Evolutionary conservation across 441 rosid species (phyloP).

Genomic region (Gossypium davidsonii): DNA sequence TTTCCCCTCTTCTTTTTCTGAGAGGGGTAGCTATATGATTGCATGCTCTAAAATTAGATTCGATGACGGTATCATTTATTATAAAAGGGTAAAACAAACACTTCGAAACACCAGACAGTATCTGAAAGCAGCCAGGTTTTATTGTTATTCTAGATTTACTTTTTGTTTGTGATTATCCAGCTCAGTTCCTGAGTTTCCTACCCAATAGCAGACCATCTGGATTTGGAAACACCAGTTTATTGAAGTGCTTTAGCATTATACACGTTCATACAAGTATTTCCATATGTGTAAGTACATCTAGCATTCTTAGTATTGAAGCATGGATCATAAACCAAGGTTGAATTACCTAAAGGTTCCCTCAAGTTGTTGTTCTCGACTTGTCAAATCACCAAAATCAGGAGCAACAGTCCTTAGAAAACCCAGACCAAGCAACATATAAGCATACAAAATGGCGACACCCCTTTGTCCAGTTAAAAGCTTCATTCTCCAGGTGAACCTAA

Average conservation of each 20-base stretch:
- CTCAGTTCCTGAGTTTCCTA: background rate
- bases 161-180: background rate
- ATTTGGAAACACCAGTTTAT: background rate
- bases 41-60: background rate
- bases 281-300: background rate
- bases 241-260: background rate
- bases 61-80: background rate
- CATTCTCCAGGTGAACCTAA: slow-evolving; percentile 99
- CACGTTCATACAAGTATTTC: background rate
- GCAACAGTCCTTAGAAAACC: slow-evolving; percentile 89
- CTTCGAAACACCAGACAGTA: background rate
- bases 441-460: slow-evolving; percentile 91
- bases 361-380: slow-evolving; percentile 81
- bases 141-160: background rate
- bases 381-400: slow-evolving; percentile 95
- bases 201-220: background rate
- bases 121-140: background rate
- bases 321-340: slow-evolving; percentile 5
- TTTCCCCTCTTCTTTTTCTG: background rate
- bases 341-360: slow-evolving; percentile 96
- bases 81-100: background rate
- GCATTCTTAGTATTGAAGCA: slow-evolving; percentile 5
- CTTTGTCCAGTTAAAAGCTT: slow-evolving; percentile 92
- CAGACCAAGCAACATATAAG: slow-evolving; percentile 93
- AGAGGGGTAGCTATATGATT: background rate